These are phyloP conservation scores for Trichoderma cornu-damae DNA, from an alignment of 2,329 filamentous ascomycete species.

Conservation along the genomic window DNA sequence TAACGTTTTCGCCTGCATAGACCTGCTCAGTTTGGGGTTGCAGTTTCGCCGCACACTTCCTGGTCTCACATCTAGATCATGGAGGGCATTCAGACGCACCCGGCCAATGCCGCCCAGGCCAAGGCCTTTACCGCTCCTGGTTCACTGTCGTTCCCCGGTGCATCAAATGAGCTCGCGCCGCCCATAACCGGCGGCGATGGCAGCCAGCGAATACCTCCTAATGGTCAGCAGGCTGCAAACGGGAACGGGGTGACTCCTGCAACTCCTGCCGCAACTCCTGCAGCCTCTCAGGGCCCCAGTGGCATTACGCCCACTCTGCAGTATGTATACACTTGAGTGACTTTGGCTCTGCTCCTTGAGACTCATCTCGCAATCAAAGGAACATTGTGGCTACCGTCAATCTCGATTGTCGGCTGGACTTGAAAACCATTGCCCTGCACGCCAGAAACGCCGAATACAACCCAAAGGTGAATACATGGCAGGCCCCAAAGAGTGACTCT, in stretches of 20 bases:
- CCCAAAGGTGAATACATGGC: constrained; percentile 66
- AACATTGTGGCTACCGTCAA: constrained; percentile 99
- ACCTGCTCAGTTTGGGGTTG: constrained; percentile 30
- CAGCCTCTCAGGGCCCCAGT: constrained; percentile 74
- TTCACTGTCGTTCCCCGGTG: constrained; percentile 87
- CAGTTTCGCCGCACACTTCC: constrained; percentile 17
- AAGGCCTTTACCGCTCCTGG: constrained; percentile 92
- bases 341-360: constrained; percentile 36
- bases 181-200: constrained; percentile 65
- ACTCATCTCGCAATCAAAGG: constrained; percentile 60
- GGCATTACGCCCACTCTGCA: constrained; percentile 91
- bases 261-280: constrained; percentile 89
- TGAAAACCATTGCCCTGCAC: constrained; percentile 98
- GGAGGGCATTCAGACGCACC: constrained; percentile 89
- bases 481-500: neutral
- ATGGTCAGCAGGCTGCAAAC: constrained; percentile 53
- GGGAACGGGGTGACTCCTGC: constrained; percentile 79
- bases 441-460: constrained; percentile 98
- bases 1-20: constrained; percentile 28
- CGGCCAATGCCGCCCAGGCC: constrained; percentile 84
- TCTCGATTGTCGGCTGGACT: constrained; percentile 90
- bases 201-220: constrained; percentile 33
- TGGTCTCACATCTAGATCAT: constrained; percentile 49
- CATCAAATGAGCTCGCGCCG: constrained; percentile 75
- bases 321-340: constrained; percentile 65